These are phyloP conservation scores for Malus orientalis DNA, from an alignment of 306 rosid species.

Conservation along the genomic window DNA sequence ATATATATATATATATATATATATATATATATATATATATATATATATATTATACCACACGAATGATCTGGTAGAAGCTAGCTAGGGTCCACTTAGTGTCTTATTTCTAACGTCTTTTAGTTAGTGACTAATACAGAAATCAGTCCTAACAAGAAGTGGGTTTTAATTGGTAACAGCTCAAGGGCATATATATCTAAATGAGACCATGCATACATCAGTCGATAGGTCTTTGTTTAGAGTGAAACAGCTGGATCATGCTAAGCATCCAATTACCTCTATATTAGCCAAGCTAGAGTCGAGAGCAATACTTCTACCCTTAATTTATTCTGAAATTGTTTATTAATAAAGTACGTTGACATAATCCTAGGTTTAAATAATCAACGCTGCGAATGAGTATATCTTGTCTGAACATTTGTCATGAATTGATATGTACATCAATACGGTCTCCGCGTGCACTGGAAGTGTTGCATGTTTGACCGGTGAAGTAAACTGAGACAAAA, in stretches of 20 bases:
- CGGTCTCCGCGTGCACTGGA: background rate
- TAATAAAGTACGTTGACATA: background rate
- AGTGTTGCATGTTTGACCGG: no score
- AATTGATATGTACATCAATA: background rate
- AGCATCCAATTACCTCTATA: background rate
- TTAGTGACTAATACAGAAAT: background rate
- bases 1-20: no score
- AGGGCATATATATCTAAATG: background rate
- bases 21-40: no score
- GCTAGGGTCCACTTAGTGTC: background rate
- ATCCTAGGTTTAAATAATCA: background rate
- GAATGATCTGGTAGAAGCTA: background rate
- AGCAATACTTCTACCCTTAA: background rate
- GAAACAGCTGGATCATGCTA: slow-evolving; percentile 22
- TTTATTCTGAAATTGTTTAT: background rate
- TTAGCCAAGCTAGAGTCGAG: no score
- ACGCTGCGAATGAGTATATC: background rate
- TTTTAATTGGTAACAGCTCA: background rate
- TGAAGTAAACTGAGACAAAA: no score
- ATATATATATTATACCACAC: no score
- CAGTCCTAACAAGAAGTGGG: background rate
- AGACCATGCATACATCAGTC: background rate
- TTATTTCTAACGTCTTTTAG: background rate
- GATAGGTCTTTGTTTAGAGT: background rate
- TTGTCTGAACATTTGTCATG: background rate